phyloP scores from a whole-genome alignment of 441 rosid species.

The Erysimum cheiri region DNA sequence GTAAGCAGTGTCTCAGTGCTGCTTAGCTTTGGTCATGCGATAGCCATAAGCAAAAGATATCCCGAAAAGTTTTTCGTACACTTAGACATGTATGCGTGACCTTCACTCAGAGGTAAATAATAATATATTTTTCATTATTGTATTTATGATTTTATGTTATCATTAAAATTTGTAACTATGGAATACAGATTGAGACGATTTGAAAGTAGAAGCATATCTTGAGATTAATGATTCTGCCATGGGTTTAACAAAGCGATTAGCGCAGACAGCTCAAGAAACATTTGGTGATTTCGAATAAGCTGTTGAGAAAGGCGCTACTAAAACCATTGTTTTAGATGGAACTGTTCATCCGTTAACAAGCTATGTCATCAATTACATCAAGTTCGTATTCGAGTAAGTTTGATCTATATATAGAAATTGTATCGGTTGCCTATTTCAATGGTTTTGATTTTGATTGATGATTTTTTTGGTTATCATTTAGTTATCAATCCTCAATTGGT shows the following conservation, averaged over 20 bases:
- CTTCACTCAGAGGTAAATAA: slow-evolving; percentile 97
- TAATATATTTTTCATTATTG: too few relatives aligned
- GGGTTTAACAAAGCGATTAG: slow-evolving; percentile 87
- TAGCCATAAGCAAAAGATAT: slow-evolving; percentile 96
- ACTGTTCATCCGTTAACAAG: slow-evolving; percentile 98
- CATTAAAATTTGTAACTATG: slow-evolving; percentile 31
- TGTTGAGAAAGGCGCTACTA: slow-evolving; percentile 97
- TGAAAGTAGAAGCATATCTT: slow-evolving; percentile 83
- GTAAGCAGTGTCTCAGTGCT: slow-evolving; percentile 80
- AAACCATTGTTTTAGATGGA: slow-evolving; percentile 90
- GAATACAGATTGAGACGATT: slow-evolving; percentile 79
- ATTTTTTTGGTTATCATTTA: too few relatives aligned
- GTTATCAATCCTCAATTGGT: too few relatives aligned
- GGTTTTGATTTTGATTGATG: too few relatives aligned
- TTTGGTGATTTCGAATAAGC: slow-evolving; percentile 98
- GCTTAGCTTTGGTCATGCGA: slow-evolving; percentile 99
- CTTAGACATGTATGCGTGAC: slow-evolving; percentile 98
- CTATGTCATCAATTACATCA: slow-evolving; percentile 96
- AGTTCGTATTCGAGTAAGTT: slow-evolving; percentile 98
- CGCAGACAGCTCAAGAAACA: slow-evolving; percentile 94
- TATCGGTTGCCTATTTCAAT: too few relatives aligned
- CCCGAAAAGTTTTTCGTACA: slow-evolving; percentile 98
- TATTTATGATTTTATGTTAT: too few relatives aligned
- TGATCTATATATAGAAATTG: too few relatives aligned
- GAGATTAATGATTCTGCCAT: slow-evolving; percentile 84